Percentiles rank a stretch among this genome's conserved stretches.
phyloP scores from a whole-genome alignment of 108 stramenopile genomes.

The Skeletonema grethae region DNA sequence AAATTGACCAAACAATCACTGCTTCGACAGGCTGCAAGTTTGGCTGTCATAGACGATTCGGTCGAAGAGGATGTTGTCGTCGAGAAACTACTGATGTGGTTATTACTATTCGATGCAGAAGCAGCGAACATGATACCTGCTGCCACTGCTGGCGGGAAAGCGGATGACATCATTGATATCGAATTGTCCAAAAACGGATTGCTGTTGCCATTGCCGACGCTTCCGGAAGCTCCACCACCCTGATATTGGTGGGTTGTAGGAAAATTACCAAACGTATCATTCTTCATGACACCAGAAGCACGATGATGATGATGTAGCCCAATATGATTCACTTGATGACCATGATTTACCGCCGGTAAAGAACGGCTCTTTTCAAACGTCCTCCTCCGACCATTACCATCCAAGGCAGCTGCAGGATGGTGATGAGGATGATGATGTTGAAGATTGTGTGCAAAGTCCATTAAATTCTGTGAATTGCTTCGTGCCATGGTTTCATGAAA shows the following conservation, averaged over 20 bases:
- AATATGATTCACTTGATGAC: not conserved
- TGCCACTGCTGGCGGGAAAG: not conserved
- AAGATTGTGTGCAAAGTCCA: not conserved
- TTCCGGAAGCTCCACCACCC: not conserved
- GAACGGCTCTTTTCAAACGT: not conserved
- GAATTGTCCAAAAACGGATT: conserved; percentile 3
- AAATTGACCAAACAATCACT: not conserved
- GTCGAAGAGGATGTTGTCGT: not conserved
- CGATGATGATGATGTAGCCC: not conserved
- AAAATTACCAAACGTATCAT: conserved; percentile 1
- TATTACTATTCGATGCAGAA: not conserved
- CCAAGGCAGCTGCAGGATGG: not conserved
- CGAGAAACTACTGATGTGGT: not conserved
- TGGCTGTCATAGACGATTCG: not conserved
- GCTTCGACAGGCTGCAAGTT: not conserved
- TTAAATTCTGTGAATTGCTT: not conserved
- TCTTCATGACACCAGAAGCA: not conserved
- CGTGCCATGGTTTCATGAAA: not conserved
- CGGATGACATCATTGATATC: not conserved
- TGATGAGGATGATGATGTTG: not conserved
- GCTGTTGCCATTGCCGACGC: no score
- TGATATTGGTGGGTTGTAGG: not conserved
- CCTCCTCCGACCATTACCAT: not conserved
- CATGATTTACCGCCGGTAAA: not conserved
- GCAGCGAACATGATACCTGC: not conserved